Conservation (phyloP, 495 filamentous ascomycete species). For the Aspergillus wentii region DNA sequence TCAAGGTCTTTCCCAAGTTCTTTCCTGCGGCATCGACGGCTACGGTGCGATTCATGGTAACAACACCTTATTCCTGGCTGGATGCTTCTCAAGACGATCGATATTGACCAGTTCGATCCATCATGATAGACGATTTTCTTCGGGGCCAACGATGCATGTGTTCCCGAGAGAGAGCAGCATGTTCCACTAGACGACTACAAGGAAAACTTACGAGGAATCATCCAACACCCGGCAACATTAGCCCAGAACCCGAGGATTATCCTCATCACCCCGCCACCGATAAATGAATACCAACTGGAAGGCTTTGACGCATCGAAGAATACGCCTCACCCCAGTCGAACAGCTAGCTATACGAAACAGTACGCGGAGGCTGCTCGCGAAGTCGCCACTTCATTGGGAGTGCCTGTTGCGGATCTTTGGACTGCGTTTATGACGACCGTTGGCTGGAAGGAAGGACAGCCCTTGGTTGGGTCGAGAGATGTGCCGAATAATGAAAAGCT, state of each 20-base stretch:
- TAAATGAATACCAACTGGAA: conserved; percentile 68
- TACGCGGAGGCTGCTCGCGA: conserved; percentile 69
- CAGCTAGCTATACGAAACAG: conserved; percentile 55
- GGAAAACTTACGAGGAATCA: conserved; percentile 62
- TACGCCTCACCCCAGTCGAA: conserved; percentile 48
- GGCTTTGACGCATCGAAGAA: conserved; percentile 47
- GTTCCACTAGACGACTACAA: conserved; percentile 70
- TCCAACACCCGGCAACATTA: conserved; percentile 60
- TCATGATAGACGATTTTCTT: conserved; percentile 65
- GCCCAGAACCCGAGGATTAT: conserved; percentile 71
- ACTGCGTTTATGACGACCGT: conserved; percentile 61
- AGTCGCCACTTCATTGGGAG: conserved; percentile 55
- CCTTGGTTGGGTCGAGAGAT: conserved; percentile 49
- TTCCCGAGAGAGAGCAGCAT: conserved; percentile 61
- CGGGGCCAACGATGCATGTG: conserved; percentile 78
- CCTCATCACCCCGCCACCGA: conserved; percentile 71
- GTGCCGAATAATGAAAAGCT: conserved; percentile 44
- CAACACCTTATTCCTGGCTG: conserved; percentile 7
- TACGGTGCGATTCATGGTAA: conserved; percentile 65
- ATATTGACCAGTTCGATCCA: conserved; percentile 9
- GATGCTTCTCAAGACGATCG: background rate
- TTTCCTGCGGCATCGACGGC: conserved; percentile 52
- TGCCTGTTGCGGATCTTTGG: conserved; percentile 74
- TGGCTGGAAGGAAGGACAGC: conserved; percentile 55
- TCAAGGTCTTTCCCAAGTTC: conserved; percentile 52